Base-by-base conservation (phyloP, 441 rosid genomes). In the Croton laevigatus region DNA sequence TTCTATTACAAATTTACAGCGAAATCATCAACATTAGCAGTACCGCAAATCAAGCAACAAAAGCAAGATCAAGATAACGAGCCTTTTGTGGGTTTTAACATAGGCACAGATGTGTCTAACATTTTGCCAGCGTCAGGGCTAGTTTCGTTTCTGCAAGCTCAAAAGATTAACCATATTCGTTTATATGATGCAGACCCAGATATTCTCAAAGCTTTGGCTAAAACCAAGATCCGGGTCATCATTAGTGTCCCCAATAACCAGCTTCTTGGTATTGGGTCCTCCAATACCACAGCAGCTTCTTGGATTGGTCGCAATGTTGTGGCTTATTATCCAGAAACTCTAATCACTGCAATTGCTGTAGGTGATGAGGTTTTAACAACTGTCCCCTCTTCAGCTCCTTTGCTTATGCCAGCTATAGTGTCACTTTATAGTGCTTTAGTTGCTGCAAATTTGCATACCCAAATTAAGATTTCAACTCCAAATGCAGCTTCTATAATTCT, bases 351-450 rank as follows among this genome's bases (percentile, higher is more conserved):
- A 61, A 84, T 93, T 62, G 87, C 92, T 20, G 98, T 93, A 6
- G 98, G 97, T 4, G 98, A 92, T 59, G 99, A 95, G 84, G 96
- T 95, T 4, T 78, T 95, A 48, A 95, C 97, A 9, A 87, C 98
- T 17, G 77, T 93, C 19, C 92, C 96, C 37, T 87, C 94, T 74
- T 87, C 95, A 0, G 89, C 94, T 71, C 96, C 97, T 68, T 63
- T 95, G 77, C 78, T 95, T 17, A 62, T 92, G 63, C 94, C 94
- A 14, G 98, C 99, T 3, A 91, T 95, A 72, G 83, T 91, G 78
- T 85, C 92, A 42, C 83, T 95, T n/a, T 91, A 93, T 83, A 80
- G 84, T 74, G 97, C 95, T 80, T 86, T 95, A 59, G 94, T 89
- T 71, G 91, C 98, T 66, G 89, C 93, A 6, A 91, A 95, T 80